Base-by-base conservation (phyloP, 1,284 basidiomycete genomes). In the Ceratobasidium sp. region DNA sequence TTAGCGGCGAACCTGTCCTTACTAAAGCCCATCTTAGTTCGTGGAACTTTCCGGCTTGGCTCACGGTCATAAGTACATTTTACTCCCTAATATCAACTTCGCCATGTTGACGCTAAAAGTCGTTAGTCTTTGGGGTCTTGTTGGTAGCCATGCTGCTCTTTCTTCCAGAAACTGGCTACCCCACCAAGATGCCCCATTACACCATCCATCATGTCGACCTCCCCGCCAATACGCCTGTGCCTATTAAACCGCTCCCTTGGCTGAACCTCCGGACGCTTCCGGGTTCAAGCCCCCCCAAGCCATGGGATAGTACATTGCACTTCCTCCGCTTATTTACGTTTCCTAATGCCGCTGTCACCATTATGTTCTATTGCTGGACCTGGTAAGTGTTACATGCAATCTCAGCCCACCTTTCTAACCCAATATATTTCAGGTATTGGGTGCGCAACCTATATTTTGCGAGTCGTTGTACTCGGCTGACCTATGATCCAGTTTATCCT, bases 281-380 rank as follows among this genome's bases (percentile, higher is more conserved):
- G 4, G 77, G 75, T 2, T 44, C n/a, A 16, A 55, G 38, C 16
- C 64, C 60, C 46, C 78, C 79, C 18, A 74, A 76, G 48, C 69
- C 77, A 52, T 80, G 79, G 79, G 71, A 77, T 35, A 79, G 77
- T 16, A 66, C 60, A 16, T 52, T 80, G 16, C 77, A 59, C 20
- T 79, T 74, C 62, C 38, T 80, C 20, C 66, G 78, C 27, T 20
- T 80, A 38, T 79, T 80, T 46, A 50, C 79, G 3, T 80, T 74
- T 46, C 80, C 80, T 2, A 80, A 79, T 64, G 78, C 80, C 44
- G 74, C 68, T 14, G 66, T 80, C 20, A 65, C 77, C 23, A 75
- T 80, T 33, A 77, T 80, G 38, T 80, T 80, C 57, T 80, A 79
- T 59, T 79, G 80, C 35, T 80, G 80, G 80, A 75, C 80, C 18